Evolutionary conservation across 2,329 filamentous ascomycete species (phyloP).

Genomic region (Arthrocladium fulminans): DNA sequence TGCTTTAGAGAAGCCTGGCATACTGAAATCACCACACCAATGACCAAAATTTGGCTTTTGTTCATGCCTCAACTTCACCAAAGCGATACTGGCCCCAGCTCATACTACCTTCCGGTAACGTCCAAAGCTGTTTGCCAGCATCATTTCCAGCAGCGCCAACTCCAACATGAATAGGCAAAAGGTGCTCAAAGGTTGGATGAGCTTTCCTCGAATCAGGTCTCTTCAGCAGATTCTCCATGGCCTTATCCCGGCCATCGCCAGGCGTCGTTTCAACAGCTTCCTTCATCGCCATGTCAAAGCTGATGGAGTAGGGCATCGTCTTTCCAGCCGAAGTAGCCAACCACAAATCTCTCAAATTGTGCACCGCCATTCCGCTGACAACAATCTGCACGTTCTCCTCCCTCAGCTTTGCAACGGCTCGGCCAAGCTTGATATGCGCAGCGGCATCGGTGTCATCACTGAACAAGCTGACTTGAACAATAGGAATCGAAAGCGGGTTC

Average conservation of each 20-base stretch:
- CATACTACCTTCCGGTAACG: slow-evolving; percentile 42
- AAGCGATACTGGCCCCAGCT: slow-evolving; percentile 50
- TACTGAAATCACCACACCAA: background rate
- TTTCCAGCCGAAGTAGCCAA: slow-evolving; percentile 28
- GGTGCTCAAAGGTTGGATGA: slow-evolving; percentile 56
- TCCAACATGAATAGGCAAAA: slow-evolving; percentile 51
- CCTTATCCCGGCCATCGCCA: slow-evolving; percentile 33
- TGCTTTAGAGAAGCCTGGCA: slow-evolving; percentile 5
- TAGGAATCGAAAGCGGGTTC: slow-evolving; percentile 56
- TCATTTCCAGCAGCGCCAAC: slow-evolving; percentile 48
- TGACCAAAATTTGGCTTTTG: background rate
- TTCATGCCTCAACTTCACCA: slow-evolving; percentile 25
- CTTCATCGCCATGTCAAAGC: slow-evolving; percentile 60
- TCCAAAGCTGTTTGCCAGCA: slow-evolving; percentile 40
- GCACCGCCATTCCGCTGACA: slow-evolving; percentile 65
- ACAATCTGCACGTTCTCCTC: slow-evolving; percentile 61
- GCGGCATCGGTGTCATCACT: slow-evolving; percentile 51
- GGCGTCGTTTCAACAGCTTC: slow-evolving; percentile 48
- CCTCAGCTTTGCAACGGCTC: slow-evolving; percentile 56
- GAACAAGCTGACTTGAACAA: slow-evolving; percentile 66
- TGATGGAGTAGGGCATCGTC: slow-evolving; percentile 49
- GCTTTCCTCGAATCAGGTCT: slow-evolving; percentile 49
- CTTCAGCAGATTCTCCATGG: slow-evolving; percentile 39
- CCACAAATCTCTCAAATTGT: slow-evolving; percentile 54
- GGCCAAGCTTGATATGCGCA: slow-evolving; percentile 59